These are phyloP conservation scores for Fusarium acutatum DNA, from an alignment of 2,329 filamentous ascomycete genomes.

Conservation along the genomic window DNA sequence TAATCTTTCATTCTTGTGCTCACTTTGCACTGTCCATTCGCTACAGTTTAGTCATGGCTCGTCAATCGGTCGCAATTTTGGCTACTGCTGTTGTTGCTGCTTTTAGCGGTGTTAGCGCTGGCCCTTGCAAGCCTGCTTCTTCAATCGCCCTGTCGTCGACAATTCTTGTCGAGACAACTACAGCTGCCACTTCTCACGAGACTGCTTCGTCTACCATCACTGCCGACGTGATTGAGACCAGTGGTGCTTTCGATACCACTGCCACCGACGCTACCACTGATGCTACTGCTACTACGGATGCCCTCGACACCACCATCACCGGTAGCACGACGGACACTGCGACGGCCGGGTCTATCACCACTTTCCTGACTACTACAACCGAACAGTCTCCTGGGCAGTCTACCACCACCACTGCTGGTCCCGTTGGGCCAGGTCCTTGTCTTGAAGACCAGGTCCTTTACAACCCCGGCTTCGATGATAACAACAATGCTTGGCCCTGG, in stretches of 20 bases:
- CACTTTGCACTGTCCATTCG: neutral
- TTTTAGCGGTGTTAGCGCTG: neutral
- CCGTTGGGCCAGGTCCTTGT: neutral
- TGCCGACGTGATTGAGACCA: neutral
- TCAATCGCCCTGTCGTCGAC: neutral
- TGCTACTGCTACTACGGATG: neutral
- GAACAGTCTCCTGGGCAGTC: neutral
- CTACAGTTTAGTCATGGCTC: neutral
- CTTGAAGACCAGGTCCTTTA: neutral
- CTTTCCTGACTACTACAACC: neutral
- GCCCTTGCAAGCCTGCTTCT: neutral
- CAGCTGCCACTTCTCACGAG: neutral
- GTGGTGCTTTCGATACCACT: neutral
- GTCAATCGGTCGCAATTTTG: neutral
- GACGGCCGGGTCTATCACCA: neutral
- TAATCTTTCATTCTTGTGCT: neutral
- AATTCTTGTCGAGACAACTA: neutral
- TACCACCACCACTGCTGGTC: neutral
- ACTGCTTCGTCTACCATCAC: neutral
- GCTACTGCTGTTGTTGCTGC: neutral
- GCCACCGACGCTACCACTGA: neutral
- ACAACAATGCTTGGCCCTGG: neutral
- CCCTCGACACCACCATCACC: neutral
- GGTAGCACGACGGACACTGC: neutral
- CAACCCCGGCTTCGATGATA: conserved; percentile 1